Conservation (phyloP, 2,329 filamentous ascomycete species). For the Ceratocystis huliohia region DNA sequence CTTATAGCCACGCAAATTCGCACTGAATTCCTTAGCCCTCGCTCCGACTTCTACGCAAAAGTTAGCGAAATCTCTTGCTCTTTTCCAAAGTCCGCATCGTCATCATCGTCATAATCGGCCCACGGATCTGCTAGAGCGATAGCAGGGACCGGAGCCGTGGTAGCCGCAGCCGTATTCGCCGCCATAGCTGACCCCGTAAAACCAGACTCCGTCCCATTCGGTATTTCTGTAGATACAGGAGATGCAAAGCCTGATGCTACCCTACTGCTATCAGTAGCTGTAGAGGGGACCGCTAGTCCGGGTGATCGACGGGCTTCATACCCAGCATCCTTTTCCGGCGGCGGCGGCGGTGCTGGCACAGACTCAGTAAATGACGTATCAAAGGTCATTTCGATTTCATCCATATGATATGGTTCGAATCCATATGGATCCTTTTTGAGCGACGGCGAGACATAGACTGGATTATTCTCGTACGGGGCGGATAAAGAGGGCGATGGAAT, state of each 20-base stretch:
- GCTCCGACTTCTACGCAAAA: constrained; percentile 46
- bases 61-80: constrained; percentile 71
- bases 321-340: constrained; percentile 27
- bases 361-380: constrained; percentile 46
- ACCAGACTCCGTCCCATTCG: background rate
- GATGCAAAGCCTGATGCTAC: background rate
- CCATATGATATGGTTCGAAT: constrained; percentile 27
- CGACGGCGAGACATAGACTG: constrained; percentile 10
- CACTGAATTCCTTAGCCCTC: background rate
- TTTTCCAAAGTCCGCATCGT: constrained; percentile 44
- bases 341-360: constrained; percentile 23
- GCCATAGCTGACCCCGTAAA: background rate
- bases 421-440: constrained; percentile 15
- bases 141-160: constrained; percentile 40
- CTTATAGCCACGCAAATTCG: background rate
- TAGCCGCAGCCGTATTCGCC: constrained; percentile 25
- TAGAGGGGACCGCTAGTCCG: constrained; percentile 24
- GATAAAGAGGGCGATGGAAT: constrained; percentile 10
- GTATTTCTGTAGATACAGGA: background rate
- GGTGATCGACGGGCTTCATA: constrained; percentile 21
- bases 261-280: background rate
- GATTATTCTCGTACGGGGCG: constrained; percentile 10
- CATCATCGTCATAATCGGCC: constrained; percentile 53
- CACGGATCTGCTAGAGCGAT: constrained; percentile 50
- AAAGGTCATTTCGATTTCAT: constrained; percentile 58